Base-by-base conservation (phyloP, 2,329 filamentous ascomycete species). In the Cytospora leucostoma region DNA sequence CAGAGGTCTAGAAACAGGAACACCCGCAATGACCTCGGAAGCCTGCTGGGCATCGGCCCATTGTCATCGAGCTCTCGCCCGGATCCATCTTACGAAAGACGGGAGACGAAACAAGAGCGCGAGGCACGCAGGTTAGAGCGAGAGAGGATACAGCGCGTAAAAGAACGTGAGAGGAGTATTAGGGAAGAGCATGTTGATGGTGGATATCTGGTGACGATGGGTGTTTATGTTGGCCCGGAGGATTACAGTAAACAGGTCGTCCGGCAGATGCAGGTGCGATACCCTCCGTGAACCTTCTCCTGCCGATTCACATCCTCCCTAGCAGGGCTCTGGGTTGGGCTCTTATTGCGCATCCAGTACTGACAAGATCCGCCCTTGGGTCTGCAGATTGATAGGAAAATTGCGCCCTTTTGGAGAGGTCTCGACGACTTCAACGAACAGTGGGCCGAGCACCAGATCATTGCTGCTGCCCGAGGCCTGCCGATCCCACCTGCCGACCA, bases 381-480 rank as follows among this genome's bases (percentile, higher is more conserved):
- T 15, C 13, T 56, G 32, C 58, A 98, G 94, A 93, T 99, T 74
- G 95, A 99, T 77, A 86, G 95, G 69, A 88, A 90, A 66, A 78
- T 99, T 66, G 95, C 95, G 50, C 95, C 95, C 0, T 99, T 99
- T 75, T 99, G 94, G 93, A 89, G 90, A 72, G 95, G 95, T 6
- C 80, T 99, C 4, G 89, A 97, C 67, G 93, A 98, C 74, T 92
- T 95, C 75, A 89, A 88, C 17, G 85, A 91, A 27, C 90, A 86
- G 59, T 99, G 95, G 95, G 90, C 92, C 13, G 95, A 99, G 72
- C 88, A 95, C 75, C 95, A 99, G 76, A 86, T 99, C n/a, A 87
- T 97, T 70, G 93, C 94, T 63, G 93, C 92, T 32, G 95, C 90
- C 56, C 87, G 92, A 71, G 93, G 92, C 21, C 83, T 96, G 62